Conservation (phyloP, 2,329 filamentous ascomycete genomes). For the Zymoseptoria crescenta region DNA sequence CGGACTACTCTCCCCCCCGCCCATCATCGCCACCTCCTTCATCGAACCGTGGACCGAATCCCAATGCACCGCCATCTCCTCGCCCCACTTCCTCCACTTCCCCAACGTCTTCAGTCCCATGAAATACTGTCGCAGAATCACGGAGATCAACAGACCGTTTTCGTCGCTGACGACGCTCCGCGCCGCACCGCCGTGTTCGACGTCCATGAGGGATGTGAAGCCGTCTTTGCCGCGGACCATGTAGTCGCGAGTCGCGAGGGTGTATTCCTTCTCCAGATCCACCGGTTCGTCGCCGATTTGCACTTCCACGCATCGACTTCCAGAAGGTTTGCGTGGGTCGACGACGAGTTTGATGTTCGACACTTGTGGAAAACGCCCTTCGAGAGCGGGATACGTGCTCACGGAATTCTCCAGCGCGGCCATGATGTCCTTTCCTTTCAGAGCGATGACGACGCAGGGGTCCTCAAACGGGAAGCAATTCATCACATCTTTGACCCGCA, state of each 20-base stretch:
- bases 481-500: constrained; percentile 53
- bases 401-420: constrained; percentile 82
- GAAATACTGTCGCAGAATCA: constrained; percentile 84
- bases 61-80: constrained; percentile 59
- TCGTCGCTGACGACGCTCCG: constrained; percentile 79
- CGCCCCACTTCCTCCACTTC: constrained; percentile 62
- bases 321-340: constrained; percentile 53
- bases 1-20: neutral
- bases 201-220: constrained; percentile 63
- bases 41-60: constrained; percentile 54
- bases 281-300: constrained; percentile 55
- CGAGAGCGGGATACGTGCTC: constrained; percentile 69
- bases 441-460: constrained; percentile 68
- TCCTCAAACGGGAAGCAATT: constrained; percentile 77
- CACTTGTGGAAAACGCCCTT: constrained; percentile 78
- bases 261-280: constrained; percentile 57
- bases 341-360: constrained; percentile 73
- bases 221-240: constrained; percentile 77
- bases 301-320: constrained; percentile 56
- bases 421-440: constrained; percentile 63
- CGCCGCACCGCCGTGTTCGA: constrained; percentile 63
- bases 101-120: constrained; percentile 75
- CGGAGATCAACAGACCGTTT: constrained; percentile 77
- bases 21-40: constrained; percentile 28
- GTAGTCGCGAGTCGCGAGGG: constrained; percentile 73